Percentiles rank a stretch among this genome's conserved stretches.
Conservation (phyloP, 2,329 filamentous ascomycete genomes). For the Arachnomyces sp. region DNA sequence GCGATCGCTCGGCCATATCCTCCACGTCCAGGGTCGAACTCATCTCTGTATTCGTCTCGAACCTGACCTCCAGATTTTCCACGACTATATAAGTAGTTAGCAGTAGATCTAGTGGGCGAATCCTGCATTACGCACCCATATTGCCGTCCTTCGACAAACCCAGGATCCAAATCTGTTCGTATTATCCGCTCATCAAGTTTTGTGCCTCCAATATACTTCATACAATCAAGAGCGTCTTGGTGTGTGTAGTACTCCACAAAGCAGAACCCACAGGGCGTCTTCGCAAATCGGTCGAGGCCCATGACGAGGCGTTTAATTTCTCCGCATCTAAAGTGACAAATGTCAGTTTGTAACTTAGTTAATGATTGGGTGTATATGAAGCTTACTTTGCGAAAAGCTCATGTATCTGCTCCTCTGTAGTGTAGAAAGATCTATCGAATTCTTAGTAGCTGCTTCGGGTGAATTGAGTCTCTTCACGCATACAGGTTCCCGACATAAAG, state of each 20-base stretch:
- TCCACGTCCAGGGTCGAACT: slow-evolving; percentile 90
- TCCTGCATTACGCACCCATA: slow-evolving; percentile 54
- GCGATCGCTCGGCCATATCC: slow-evolving; percentile 74
- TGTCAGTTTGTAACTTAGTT: background rate
- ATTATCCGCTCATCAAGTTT: slow-evolving; percentile 98
- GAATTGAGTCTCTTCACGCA: slow-evolving; percentile 24
- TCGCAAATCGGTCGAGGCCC: slow-evolving; percentile 93
- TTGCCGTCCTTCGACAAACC: slow-evolving; percentile 91
- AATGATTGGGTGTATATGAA: background rate
- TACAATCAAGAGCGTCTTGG: slow-evolving; percentile 90
- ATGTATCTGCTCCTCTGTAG: slow-evolving; percentile 97
- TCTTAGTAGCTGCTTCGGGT: slow-evolving; percentile 6
- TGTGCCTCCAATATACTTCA: slow-evolving; percentile 97
- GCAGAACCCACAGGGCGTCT: slow-evolving; percentile 98
- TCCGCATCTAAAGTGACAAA: slow-evolving; percentile 52
- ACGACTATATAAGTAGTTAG: slow-evolving; percentile 40
- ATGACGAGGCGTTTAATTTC: slow-evolving; percentile 98
- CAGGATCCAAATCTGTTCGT: slow-evolving; percentile 87
- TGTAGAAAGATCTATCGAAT: slow-evolving; percentile 73
- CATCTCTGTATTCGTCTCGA: slow-evolving; percentile 92
- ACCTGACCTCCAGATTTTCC: slow-evolving; percentile 96
- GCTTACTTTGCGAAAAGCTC: slow-evolving; percentile 80
- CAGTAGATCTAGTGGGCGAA: background rate
- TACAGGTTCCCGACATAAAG: slow-evolving; percentile 96
- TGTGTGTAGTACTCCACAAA: slow-evolving; percentile 99